phyloP scores from a whole-genome alignment of 2,329 filamentous ascomycete genomes.

The Zasmidium cellare region DNA sequence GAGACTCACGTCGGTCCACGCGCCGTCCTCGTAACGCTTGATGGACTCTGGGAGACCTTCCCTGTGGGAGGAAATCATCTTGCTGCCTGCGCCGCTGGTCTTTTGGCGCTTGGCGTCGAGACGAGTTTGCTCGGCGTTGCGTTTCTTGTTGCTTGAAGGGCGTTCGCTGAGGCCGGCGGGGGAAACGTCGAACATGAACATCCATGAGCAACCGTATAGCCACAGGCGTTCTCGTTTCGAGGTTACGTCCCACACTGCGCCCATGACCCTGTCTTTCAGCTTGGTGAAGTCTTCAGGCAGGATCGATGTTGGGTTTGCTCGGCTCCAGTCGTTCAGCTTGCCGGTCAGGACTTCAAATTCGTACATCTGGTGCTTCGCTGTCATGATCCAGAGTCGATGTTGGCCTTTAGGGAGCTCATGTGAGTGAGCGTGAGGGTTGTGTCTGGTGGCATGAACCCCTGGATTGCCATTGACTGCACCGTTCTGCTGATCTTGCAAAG shows the following conservation, averaged over 20 bases:
- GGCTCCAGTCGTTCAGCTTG: conserved; percentile 79
- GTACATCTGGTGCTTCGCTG: conserved; percentile 66
- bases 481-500: conserved; percentile 1
- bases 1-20: conserved; percentile 24
- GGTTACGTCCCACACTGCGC: conserved; percentile 74
- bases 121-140: conserved; percentile 25
- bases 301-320: conserved; percentile 72
- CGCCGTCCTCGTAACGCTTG: conserved; percentile 31
- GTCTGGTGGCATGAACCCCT: conserved; percentile 50
- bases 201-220: conserved; percentile 82
- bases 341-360: conserved; percentile 79
- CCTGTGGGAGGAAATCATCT: conserved; percentile 40
- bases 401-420: conserved; percentile 57
- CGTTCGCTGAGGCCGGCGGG: conserved; percentile 57
- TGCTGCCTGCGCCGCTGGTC: conserved; percentile 58
- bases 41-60: conserved; percentile 34
- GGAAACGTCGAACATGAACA: conserved; percentile 88
- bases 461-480: conserved; percentile 46
- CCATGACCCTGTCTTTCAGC: conserved; percentile 78
- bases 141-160: conserved; percentile 23
- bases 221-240: conserved; percentile 65
- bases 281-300: conserved; percentile 74
- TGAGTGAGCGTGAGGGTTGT: conserved; percentile 55
- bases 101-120: conserved; percentile 37
- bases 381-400: conserved; percentile 61